Evolutionary conservation across 352 stramenopile genomes (phyloP).

Genomic region (Phytophthora citrophthora): DNA sequence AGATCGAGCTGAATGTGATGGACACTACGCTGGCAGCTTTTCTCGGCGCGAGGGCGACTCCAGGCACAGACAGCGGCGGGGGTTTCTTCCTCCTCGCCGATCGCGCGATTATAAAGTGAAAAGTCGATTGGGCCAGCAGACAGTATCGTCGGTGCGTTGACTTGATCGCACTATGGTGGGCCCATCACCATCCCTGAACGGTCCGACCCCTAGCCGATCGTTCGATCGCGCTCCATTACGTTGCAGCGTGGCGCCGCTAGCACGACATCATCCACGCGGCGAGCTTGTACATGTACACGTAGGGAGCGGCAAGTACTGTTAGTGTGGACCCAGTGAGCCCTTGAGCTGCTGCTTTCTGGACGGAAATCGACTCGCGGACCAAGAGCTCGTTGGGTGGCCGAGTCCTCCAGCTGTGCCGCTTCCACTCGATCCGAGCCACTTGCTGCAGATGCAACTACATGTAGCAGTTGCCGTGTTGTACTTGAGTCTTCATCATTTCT

Average conservation of each 20-base stretch:
- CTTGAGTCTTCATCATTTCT: conserved; percentile 27
- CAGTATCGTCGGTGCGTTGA: conserved; percentile 25
- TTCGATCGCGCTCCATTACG: conserved; percentile 28
- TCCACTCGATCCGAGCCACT: conserved; percentile 2
- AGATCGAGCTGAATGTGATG: conserved; percentile 4
- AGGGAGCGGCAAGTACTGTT: background rate
- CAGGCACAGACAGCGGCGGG: conserved; percentile 10
- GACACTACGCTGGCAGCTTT: background rate
- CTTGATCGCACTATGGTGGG: conserved; percentile 26
- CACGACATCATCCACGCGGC: conserved; percentile 7
- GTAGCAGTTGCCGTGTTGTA: conserved; percentile 26
- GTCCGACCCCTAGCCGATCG: conserved; percentile 35
- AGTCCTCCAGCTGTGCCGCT: conserved; percentile 1
- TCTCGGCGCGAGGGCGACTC: conserved; percentile 4
- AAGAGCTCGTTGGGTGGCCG: background rate
- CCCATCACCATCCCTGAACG: conserved; percentile 10
- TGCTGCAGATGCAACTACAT: conserved; percentile 8
- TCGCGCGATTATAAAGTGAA: conserved; percentile 17
- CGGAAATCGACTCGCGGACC: conserved; percentile 4
- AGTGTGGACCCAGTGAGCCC: background rate
- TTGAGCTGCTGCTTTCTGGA: conserved; percentile 20
- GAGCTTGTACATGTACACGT: background rate
- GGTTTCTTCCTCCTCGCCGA: conserved; percentile 21
- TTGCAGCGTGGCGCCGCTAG: conserved; percentile 20
- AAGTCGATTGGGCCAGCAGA: conserved; percentile 18